These are phyloP conservation scores for Murraya koenigii DNA, from an alignment of 345 rosid genomes.

Conservation along the genomic window DNA sequence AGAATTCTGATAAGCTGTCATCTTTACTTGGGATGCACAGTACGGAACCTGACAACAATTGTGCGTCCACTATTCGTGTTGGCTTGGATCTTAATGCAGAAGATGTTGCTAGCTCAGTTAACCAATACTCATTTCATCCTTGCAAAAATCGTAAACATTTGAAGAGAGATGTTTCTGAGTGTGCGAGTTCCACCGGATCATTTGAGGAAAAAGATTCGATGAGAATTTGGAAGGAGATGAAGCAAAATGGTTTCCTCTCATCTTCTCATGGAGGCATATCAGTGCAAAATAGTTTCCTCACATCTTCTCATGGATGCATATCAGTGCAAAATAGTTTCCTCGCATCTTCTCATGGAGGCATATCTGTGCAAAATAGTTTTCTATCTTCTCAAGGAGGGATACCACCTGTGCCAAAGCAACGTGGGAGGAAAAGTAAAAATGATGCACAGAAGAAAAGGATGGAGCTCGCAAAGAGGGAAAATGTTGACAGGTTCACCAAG, in stretches of 20 bases:
- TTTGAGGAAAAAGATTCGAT: constrained; percentile 56
- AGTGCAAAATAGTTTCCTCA: constrained; percentile 32
- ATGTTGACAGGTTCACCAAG: constrained; percentile 73
- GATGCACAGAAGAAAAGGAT: constrained; percentile 58
- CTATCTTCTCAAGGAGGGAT: constrained; percentile 50
- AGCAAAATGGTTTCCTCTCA: constrained; percentile 83
- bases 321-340: constrained; percentile 37
- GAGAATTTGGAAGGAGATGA: constrained; percentile 82
- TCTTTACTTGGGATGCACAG: constrained; percentile 24
- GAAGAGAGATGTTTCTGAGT: constrained; percentile 58
- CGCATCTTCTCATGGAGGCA: constrained; percentile 49
- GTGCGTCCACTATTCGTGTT: constrained; percentile 28
- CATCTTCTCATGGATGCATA: constrained; percentile 59
- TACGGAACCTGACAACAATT: constrained; percentile 19
- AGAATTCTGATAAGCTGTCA: constrained; percentile 21
- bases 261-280: constrained; percentile 62
- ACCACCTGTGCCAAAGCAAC: constrained; percentile 67
- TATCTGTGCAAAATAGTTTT: constrained; percentile 35
- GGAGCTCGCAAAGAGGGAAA: constrained; percentile 74
- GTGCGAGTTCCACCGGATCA: constrained; percentile 63
- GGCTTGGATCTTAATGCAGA: constrained; percentile 56
- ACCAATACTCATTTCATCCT: constrained; percentile 31
- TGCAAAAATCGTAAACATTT: constrained; percentile 28
- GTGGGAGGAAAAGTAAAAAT: constrained; percentile 53
- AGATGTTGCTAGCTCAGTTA: constrained; percentile 51